Evolutionary conservation across 2,329 filamentous ascomycete genomes (phyloP).

Genomic region (Aspergillus tubingensis): DNA sequence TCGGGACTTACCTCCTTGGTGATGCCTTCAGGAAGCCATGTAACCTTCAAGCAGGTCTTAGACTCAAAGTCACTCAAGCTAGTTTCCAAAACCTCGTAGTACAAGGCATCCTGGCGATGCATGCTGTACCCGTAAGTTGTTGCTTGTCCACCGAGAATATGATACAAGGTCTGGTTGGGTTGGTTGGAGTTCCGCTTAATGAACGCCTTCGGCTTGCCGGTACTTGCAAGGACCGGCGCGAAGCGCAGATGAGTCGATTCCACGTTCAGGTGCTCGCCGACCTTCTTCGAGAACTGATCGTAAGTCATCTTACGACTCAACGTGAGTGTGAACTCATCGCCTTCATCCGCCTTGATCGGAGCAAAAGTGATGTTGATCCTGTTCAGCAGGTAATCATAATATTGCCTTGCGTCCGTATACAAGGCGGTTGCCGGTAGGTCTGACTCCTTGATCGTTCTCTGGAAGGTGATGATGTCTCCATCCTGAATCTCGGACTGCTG

Average conservation of each 20-base stretch:
- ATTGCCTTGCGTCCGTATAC: constrained; percentile 72
- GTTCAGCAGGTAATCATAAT: constrained; percentile 91
- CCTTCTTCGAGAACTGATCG: constrained; percentile 80
- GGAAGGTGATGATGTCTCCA: constrained; percentile 95
- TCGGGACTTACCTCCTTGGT: constrained; percentile 71
- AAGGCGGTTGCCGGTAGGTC: constrained; percentile 47
- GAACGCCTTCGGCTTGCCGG: constrained; percentile 73
- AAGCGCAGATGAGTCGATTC: constrained; percentile 88
- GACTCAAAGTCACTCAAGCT: constrained; percentile 90
- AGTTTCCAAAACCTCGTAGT: constrained; percentile 92
- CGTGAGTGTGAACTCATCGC: constrained; percentile 72
- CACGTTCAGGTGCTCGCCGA: constrained; percentile 73
- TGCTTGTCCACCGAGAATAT: constrained; percentile 76
- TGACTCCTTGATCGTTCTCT: constrained; percentile 59
- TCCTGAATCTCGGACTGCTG: constrained; percentile 93
- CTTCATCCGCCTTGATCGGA: constrained; percentile 56
- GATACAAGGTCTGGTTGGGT: constrained; percentile 70
- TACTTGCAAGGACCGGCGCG: constrained; percentile 77
- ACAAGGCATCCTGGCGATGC: constrained; percentile 76
- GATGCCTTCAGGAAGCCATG: constrained; percentile 84
- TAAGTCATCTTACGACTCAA: constrained; percentile 89
- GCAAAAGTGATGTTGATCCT: constrained; percentile 77
- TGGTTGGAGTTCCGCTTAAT: constrained; percentile 73
- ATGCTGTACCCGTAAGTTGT: constrained; percentile 67
- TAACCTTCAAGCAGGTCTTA: constrained; percentile 82